Evolutionary conservation across 1,284 basidiomycete species (phyloP), one percentile per base, ranked within the genome.

Genomic region (Trichosporon inkin): DNA sequence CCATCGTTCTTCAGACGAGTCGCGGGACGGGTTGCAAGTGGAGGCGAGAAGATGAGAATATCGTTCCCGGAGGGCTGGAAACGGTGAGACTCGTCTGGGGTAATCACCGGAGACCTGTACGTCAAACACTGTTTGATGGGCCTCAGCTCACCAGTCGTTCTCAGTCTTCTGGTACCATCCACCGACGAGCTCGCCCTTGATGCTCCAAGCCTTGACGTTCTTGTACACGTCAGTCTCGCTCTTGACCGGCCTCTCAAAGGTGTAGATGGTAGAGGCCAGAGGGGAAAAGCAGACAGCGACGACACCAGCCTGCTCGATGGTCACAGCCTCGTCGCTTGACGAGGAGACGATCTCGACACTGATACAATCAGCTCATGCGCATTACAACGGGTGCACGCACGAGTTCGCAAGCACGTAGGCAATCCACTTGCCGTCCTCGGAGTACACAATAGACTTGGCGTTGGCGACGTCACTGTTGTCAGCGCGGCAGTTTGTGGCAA

Each of bases 241-340:
- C 60, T 76, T 77, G 54, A 76, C 69, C n/a, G 75, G 75, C 62
- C 95, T 85, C 80, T 97, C 92, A 90, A 92, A 98, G 51, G 92
- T 96, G 62, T 89, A 92, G 53, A 99, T 76, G 78, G 90, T 96
- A 1, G 89, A 92, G 49, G 92, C 93, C 64, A 88, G 85, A 6
- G 95, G 94, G 7, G 94, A 98, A 79, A 98, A 96, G 66, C 84
- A 84, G 68, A 98, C 79, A 71, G 95, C 92, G 61, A 92, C 77
- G 68, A 90, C 84, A 72, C 88, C 89, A 61, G 87, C 81, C 53
- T 90, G 73, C 13, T 67, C 58, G 37, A 80, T 64, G 5, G 60
- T 62, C 28, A 58, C 39, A 2, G 70, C 47, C 4, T 67, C 63
- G 63, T 72, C 61, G 2, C 70, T 67, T 2, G 69, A 67, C 0